A percentile compares a stretch with the other conserved stretches of the same genome.
Evolutionary conservation across 129 eudicot genomes (phyloP).

Genomic region (Logfia minima): DNA sequence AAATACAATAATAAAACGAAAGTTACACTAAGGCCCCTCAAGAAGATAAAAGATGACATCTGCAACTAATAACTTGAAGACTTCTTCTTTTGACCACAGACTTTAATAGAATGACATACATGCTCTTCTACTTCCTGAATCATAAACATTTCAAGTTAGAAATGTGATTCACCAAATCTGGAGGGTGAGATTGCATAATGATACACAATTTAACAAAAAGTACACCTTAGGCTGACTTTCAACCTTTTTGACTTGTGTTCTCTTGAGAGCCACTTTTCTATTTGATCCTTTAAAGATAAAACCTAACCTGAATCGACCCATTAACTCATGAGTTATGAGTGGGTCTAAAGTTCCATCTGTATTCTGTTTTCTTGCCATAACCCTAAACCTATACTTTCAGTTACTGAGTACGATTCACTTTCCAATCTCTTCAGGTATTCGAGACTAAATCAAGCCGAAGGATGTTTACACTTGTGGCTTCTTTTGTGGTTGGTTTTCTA

Average conservation of each 20-base stretch:
- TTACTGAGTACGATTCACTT: neutral
- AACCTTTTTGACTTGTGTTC: neutral
- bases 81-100: too few relatives aligned
- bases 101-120: too few relatives aligned
- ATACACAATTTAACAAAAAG: too few relatives aligned
- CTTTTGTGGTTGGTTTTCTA: constrained; percentile 73
- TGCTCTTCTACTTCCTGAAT: too few relatives aligned
- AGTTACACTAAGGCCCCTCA: too few relatives aligned
- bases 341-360: neutral
- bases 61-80: too few relatives aligned
- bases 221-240: neutral
- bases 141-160: too few relatives aligned
- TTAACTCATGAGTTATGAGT: neutral
- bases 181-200: too few relatives aligned
- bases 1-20: too few relatives aligned
- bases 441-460: constrained; percentile 95
- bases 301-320: neutral
- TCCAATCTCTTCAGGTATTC: constrained; percentile 48
- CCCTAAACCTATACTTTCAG: neutral
- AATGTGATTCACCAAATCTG: too few relatives aligned
- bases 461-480: constrained; percentile 75
- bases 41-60: too few relatives aligned
- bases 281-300: neutral
- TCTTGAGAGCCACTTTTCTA: neutral
- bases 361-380: neutral